Conservation (phyloP, 108 stramenopile genomes). For the Cyclotella atomus region DNA sequence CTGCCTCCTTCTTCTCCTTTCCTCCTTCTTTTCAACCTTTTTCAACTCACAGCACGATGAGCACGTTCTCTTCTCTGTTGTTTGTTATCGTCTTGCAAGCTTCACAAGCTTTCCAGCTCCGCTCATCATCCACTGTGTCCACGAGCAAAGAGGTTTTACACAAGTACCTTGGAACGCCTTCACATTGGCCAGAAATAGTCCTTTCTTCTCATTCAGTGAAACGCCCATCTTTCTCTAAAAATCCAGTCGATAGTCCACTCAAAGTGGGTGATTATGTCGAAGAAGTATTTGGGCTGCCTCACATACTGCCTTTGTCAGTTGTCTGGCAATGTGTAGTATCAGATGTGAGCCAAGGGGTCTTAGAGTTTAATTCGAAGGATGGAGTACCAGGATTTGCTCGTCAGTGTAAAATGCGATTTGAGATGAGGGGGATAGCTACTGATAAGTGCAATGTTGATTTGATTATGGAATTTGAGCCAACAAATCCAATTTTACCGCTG, state of each 20-base stretch:
- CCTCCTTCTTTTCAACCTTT: neutral
- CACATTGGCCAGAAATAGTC: constrained; percentile 40
- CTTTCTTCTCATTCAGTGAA: constrained; percentile 16
- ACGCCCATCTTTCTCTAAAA: neutral
- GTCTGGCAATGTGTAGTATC: constrained; percentile 43
- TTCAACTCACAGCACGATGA: neutral
- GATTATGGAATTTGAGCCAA: constrained; percentile 51
- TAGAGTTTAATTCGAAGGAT: constrained; percentile 35
- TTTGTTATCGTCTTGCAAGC: neutral
- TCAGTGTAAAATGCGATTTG: constrained; percentile 58
- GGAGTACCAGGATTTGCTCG: constrained; percentile 45
- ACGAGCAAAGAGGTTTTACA: constrained; percentile 13
- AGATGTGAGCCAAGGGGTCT: constrained; percentile 11
- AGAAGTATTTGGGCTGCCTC: constrained; percentile 56
- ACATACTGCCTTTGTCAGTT: constrained; percentile 41
- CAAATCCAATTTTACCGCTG: constrained; percentile 33
- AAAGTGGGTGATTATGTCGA: constrained; percentile 28
- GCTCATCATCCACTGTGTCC: neutral
- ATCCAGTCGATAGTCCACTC: constrained; percentile 7
- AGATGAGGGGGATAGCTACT: constrained; percentile 11
- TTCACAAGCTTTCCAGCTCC: neutral
- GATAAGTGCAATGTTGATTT: constrained; percentile 25
- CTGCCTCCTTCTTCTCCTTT: neutral
- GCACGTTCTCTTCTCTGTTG: neutral
- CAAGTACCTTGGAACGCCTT: constrained; percentile 30